Evolutionary conservation across 2,329 filamentous ascomycete species (phyloP).

Genomic region (Monilinia laxa): DNA sequence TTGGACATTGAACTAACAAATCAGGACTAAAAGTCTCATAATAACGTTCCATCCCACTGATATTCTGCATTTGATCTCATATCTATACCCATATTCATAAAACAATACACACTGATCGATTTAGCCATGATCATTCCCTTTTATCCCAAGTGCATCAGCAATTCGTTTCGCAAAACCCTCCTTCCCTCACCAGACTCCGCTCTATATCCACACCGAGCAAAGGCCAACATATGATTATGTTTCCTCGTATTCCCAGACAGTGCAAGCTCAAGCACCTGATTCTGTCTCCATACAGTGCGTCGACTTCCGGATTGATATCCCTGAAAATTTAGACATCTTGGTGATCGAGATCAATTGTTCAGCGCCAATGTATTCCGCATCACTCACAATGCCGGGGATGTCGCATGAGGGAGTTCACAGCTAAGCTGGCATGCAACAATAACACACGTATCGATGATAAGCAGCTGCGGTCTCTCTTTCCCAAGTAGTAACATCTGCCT

Average conservation of each 20-base stretch:
- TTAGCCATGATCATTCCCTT: background rate
- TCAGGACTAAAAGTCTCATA: too few species aligned
- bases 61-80: too few species aligned
- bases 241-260: background rate
- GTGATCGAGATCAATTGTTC: background rate
- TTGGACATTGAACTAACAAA: too few species aligned
- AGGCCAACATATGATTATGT: background rate
- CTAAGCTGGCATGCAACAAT: background rate
- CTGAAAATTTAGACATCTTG: background rate
- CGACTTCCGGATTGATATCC: background rate
- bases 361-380: background rate
- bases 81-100: too few species aligned
- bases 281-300: background rate
- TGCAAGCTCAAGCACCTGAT: background rate
- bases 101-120: background rate
- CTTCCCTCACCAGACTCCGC: too few species aligned
- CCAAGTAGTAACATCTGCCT: background rate
- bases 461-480: background rate
- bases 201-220: background rate
- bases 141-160: background rate
- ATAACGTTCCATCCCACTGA: too few species aligned
- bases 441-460: background rate
- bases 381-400: background rate
- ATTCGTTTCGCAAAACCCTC: background rate
- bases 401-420: background rate